Conservation (phyloP, 148 eudicot species). For the Rheum nobile region DNA sequence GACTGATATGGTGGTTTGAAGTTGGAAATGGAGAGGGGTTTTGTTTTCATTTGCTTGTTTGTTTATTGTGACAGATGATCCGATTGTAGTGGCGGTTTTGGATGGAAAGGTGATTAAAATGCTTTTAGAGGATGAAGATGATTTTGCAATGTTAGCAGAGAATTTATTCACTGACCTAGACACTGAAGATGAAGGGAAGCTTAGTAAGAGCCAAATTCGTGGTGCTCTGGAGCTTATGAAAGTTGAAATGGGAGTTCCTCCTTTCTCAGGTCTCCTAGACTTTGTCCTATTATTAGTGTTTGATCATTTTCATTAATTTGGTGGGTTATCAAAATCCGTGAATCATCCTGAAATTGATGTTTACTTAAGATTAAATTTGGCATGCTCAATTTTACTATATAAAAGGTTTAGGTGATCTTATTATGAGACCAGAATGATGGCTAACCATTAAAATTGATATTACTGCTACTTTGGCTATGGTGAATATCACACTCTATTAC, state of each 20-base stretch:
- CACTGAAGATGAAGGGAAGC: constrained; percentile 49
- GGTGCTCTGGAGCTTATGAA: constrained; percentile 56
- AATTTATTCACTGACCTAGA: constrained; percentile 64
- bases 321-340: not conserved
- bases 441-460: not conserved
- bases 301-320: not conserved
- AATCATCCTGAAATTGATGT: not conserved
- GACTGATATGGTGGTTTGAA: not conserved
- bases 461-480: not conserved
- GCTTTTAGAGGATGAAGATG: constrained; percentile 69
- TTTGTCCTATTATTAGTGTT: not conserved
- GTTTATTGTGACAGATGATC: constrained; percentile 38
- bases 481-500: not conserved
- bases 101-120: constrained; percentile 39
- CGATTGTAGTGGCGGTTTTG: constrained; percentile 47
- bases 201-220: constrained; percentile 44
- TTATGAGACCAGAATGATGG: not conserved
- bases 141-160: constrained; percentile 69
- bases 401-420: not conserved
- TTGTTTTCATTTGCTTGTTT: not conserved
- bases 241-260: constrained; percentile 62
- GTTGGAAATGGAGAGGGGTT: not conserved
- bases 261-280: constrained; percentile 38
- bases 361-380: not conserved
- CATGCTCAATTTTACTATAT: not conserved